phyloP scores from a whole-genome alignment of 2,329 filamentous ascomycete genomes.

The Calonectria leucothoes region DNA sequence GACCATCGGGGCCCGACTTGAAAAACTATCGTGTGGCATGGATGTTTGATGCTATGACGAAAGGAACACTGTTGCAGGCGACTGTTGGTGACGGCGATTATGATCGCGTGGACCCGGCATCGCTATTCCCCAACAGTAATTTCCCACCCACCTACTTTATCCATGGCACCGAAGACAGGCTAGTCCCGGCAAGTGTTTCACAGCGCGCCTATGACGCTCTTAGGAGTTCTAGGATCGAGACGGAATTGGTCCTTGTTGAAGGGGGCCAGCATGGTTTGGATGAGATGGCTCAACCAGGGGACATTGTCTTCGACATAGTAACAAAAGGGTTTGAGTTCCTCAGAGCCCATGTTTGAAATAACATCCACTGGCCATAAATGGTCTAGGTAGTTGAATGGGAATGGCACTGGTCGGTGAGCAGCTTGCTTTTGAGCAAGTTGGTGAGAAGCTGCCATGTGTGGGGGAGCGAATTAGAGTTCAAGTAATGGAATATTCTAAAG shows the following conservation, averaged over 20 bases:
- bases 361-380: not conserved
- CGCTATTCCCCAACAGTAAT: not conserved
- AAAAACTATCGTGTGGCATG: not conserved
- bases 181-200: not conserved
- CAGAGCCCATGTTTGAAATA: not conserved
- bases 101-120: not conserved
- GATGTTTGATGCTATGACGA: not conserved
- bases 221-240: not conserved
- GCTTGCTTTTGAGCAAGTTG: not conserved
- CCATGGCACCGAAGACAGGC: not conserved
- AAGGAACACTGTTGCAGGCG: not conserved
- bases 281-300: not conserved
- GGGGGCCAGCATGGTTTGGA: not conserved
- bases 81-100: not conserved
- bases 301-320: not conserved
- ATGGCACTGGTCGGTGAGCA: not conserved
- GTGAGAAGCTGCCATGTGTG: no score
- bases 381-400: rapidly evolving
- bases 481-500: not conserved
- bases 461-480: not conserved
- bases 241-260: not conserved
- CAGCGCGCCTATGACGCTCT: not conserved
- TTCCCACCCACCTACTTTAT: not conserved
- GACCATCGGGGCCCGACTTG: not conserved
- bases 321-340: not conserved